A percentile compares a stretch with the other conserved stretches of the same genome.
Conservation (phyloP, 1,284 basidiomycete species). For the Ustilago hordei region DNA sequence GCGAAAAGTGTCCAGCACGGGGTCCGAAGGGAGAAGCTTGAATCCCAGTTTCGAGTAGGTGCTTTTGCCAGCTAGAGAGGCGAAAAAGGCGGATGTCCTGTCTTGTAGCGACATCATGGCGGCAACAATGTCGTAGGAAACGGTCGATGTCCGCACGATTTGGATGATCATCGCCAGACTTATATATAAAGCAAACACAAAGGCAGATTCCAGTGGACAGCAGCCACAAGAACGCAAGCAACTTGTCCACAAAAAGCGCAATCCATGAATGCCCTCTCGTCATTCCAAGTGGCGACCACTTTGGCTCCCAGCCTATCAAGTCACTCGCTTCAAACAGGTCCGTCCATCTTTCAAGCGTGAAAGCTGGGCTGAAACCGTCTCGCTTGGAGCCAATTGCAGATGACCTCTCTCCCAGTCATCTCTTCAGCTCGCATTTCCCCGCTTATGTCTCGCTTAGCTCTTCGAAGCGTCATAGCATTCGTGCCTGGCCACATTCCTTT, state of each 20-base stretch:
- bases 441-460: conserved; percentile 1
- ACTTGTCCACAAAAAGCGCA: too few species aligned
- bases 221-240: not conserved
- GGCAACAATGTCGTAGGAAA: not conserved
- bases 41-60: conserved; percentile 53
- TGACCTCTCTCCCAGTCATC: not conserved
- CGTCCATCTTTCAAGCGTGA: conserved; percentile 5
- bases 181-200: not conserved
- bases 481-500: not conserved
- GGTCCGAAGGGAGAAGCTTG: conserved; percentile 48
- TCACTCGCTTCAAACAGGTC: not conserved
- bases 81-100: conserved; percentile 34
- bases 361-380: conserved; percentile 8
- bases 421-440: not conserved
- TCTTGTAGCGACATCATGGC: conserved; percentile 32
- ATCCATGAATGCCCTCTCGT: not conserved
- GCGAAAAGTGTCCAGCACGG: conserved; percentile 34
- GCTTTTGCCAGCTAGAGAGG: conserved; percentile 27
- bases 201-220: not conserved
- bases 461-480: not conserved
- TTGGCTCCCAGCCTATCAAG: conserved; percentile 8
- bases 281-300: not conserved
- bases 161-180: not conserved
- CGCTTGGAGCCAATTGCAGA: not conserved
- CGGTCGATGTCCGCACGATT: not conserved